Base-by-base conservation (phyloP, 257 asterid species). In the Osmanthus fragrans region DNA sequence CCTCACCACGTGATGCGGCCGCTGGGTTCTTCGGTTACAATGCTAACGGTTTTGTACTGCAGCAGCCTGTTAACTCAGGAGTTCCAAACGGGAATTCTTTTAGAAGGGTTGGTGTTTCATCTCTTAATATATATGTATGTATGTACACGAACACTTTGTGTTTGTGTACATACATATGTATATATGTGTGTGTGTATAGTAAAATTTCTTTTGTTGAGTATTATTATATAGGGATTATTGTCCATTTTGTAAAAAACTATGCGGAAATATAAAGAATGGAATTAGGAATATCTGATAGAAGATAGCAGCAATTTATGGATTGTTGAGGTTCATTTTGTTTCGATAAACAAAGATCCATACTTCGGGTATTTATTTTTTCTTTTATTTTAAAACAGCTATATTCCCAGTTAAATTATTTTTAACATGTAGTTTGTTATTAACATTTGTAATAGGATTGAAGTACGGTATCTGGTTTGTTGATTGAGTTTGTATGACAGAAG, bases 21-120 rank as follows among this genome's bases (percentile, higher is more conserved):
- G 90, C 87, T 1, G 92, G 92, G 51, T 90, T 84, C 71, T 90
- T 94, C 74, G 96, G 96, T 79, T 90, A 75, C 68, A 85, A 79
- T 39, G 83, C 88, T 47, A 88, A 82, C 84, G 88, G 87, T 32
- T 92, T 88, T 82, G 71, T 88, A 74, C 27, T 88, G 81, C 92
- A 82, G 82, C 90, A 86, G 83, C 90, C 76, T 76, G 72, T 83
- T 77, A 86, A 82, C 80, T n/a, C 86, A 2, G 97, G 91, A 37
- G 75, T 78, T 58, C 84, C 87, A 56, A 77, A 36, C 74, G 94
- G 85, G 65, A 89, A 85, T 81, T 83, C 90, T 75, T 81, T 82
- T 82, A 84, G 91, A 85, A 85, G 89, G 98, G 98, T 93, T 82
- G 65, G 88, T 84, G 13, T 30, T 49, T 65, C 67, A 15, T 54